A percentile compares a stretch with the other conserved stretches of the same genome.
Conservation (phyloP, 2,329 filamentous ascomycete genomes). For the Waltergamsia citrina region DNA sequence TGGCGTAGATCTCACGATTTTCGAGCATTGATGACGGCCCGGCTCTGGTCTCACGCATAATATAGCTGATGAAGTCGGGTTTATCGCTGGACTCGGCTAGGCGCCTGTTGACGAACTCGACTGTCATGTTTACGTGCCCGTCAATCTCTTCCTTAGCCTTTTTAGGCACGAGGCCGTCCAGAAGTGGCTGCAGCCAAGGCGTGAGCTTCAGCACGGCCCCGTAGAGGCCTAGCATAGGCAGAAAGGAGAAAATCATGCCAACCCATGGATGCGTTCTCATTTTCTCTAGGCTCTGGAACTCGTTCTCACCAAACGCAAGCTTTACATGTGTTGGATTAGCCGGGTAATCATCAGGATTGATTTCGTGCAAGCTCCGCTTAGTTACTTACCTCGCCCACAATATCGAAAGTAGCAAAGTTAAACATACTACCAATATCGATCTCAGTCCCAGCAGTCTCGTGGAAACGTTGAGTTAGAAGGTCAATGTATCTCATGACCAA, state of each 20-base stretch:
- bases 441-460: conserved; percentile 8
- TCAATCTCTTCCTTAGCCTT: not conserved
- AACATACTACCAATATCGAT: conserved; percentile 1
- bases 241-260: conserved; percentile 5
- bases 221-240: not conserved
- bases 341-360: too few species aligned
- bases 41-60: not conserved
- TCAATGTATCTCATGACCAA: conserved; percentile 9
- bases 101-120: not conserved
- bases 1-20: not conserved
- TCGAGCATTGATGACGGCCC: not conserved
- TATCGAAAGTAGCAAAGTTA: not conserved
- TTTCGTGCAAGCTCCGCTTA: too few species aligned
- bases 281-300: conserved; percentile 7
- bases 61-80: not conserved
- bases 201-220: too few species aligned
- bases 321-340: too few species aligned
- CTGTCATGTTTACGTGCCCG: not conserved
- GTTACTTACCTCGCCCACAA: conserved; percentile 10
- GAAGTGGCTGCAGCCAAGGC: too few species aligned
- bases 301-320: conserved; percentile 14
- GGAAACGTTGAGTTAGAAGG: conserved; percentile 9
- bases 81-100: not conserved
- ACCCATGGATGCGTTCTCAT: conserved; percentile 10
- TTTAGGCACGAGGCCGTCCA: not conserved